Evolutionary conservation across 23 red algal species (phyloP), one percentile per base, ranked within the genome.

Genomic region (Gracilaria domingensis): DNA sequence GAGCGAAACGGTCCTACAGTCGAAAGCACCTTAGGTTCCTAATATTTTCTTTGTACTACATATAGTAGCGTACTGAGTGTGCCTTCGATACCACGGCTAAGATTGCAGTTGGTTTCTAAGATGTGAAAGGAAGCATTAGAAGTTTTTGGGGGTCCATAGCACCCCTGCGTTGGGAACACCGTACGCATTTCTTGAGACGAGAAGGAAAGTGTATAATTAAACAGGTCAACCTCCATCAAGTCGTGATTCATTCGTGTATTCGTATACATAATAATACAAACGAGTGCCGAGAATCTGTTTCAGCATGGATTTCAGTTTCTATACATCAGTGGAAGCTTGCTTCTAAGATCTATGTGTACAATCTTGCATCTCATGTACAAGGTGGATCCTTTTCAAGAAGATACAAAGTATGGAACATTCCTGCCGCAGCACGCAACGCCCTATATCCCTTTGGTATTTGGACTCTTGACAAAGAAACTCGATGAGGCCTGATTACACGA

Each of bases 341-440:
- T 6, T 58, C 59, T 29, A 62, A 62, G 29, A 30, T 30, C 26
- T 62, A 62, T 30, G 18, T 42, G 67, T 73, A 73, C 67, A 73
- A 2, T 42, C 12, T 62, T 29, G 67, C 28, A 9, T 73, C 12
- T 73, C 44, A 73, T 73, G 38, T 44, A 73, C 34, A 40, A 16
- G 67, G 67, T 73, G 33, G 6, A 23, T 85, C 62, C 24, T 40
- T 67, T 70, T 51, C 57, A 12, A 89, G 69, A 39, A 89, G 49
- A 58, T 60, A 89, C 69, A 89, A 37, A 13, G 85, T 89, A 79
- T 89, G 85, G 71, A 89, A 89, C 55, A 70, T 51, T 38, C 85
- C 85, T 59, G 85, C 72, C 30, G 85, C 85, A 12, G 75, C 71
- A 35, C 53, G 48, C 37, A 78, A 47, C 54, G 59, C 71, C 59